Evolutionary conservation across 2,329 filamentous ascomycete genomes (phyloP).

Genomic region (Phialocephala sp.): DNA sequence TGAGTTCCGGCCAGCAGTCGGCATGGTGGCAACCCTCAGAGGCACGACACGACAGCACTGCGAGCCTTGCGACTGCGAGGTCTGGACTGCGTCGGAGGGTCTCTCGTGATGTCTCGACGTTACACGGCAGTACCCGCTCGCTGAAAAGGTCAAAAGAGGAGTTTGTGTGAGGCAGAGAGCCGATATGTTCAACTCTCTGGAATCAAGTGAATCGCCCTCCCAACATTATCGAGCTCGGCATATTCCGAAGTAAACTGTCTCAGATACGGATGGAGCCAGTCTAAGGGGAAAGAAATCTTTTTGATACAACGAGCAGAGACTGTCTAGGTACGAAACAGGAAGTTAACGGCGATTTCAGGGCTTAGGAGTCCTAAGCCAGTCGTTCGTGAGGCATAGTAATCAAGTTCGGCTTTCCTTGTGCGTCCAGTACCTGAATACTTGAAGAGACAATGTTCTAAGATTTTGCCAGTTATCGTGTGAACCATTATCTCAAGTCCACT

Average conservation of each 20-base stretch:
- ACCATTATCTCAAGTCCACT: background rate
- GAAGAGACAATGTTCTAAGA: background rate
- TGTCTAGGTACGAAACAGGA: background rate
- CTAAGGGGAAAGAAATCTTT: background rate
- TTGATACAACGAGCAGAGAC: background rate
- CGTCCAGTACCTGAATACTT: background rate
- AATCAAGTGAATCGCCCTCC: background rate
- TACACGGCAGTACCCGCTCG: background rate
- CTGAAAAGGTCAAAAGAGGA: background rate
- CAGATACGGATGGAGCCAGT: background rate
- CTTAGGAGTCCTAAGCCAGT: background rate
- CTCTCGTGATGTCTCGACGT: constrained; percentile 1
- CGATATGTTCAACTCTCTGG: background rate
- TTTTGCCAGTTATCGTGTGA: background rate
- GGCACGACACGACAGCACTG: constrained; percentile 14
- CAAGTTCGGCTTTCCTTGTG: background rate
- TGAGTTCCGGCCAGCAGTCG: constrained; percentile 31
- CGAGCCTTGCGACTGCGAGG: background rate
- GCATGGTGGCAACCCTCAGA: constrained; percentile 10
- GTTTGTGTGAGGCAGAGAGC: background rate
- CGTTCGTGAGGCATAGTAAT: background rate
- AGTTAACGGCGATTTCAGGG: background rate
- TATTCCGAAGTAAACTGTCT: background rate
- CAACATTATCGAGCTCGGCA: background rate
- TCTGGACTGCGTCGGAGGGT: background rate